Evolutionary conservation across 441 rosid genomes (phyloP).

Genomic region (Gossypium aridum): DNA sequence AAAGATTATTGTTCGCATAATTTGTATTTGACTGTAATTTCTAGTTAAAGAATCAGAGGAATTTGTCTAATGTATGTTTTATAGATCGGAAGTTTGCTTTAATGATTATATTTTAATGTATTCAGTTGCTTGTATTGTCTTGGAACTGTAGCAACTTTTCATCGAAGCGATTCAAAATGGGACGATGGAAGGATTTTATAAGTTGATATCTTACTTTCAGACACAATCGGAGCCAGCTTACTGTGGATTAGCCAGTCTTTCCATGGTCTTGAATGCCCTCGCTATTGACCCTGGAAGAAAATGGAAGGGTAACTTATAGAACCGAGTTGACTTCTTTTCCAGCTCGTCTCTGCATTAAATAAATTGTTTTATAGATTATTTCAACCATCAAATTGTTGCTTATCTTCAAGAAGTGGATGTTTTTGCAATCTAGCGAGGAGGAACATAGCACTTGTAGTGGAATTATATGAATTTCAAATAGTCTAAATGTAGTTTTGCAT

Average conservation of each 20-base stretch:
- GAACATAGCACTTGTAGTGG: not conserved
- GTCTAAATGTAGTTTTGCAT: not conserved
- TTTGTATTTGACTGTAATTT: not conserved
- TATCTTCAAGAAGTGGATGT: not conserved
- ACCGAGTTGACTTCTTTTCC: not conserved
- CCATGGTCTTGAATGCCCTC: slow-evolving; percentile 68
- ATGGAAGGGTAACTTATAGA: slow-evolving; percentile 47
- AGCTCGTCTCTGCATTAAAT: not conserved
- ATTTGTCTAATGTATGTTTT: not conserved
- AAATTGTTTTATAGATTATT: not conserved
- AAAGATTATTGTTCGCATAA: not conserved
- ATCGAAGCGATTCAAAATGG: slow-evolving; percentile 62
- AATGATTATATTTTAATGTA: not conserved
- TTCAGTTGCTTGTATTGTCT: not conserved
- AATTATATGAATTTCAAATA: not conserved
- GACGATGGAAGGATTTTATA: slow-evolving; percentile 69
- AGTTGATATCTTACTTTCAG: slow-evolving; percentile 55
- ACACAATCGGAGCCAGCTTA: slow-evolving; percentile 73
- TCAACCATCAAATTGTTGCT: not conserved
- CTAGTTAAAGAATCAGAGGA: not conserved
- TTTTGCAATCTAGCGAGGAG: not conserved
- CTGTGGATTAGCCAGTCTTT: slow-evolving; percentile 67
- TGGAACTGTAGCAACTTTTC: slow-evolving; percentile 61
- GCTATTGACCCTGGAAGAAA: slow-evolving; percentile 57
- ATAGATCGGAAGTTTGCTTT: not conserved